These are phyloP conservation scores for Thalassia testudinum DNA, from an alignment of 116 monocot species.

Conservation along the genomic window DNA sequence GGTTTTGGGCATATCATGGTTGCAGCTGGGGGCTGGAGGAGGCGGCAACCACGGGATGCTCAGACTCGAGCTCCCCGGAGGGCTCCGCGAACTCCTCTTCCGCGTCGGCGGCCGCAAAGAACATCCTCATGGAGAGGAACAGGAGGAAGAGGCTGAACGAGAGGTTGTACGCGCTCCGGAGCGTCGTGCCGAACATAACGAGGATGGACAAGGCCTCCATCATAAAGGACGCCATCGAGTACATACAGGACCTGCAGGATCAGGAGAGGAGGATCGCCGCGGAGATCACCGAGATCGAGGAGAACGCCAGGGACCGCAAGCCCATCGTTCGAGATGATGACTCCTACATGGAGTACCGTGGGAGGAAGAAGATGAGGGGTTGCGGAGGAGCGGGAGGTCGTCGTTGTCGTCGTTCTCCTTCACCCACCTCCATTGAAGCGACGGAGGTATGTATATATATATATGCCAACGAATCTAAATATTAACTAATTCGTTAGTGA, in stretches of 20 bases:
- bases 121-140: constrained; percentile 62
- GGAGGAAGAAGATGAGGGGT: not conserved
- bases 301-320: not conserved
- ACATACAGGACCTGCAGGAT: constrained; percentile 62
- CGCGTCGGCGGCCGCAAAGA: constrained; percentile 27
- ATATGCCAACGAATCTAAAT: not conserved
- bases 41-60: constrained; percentile 17
- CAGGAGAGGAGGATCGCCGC: constrained; percentile 46
- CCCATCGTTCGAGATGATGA: not conserved
- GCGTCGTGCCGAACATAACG: constrained; percentile 75
- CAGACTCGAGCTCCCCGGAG: constrained; percentile 44
- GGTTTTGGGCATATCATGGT: too few species aligned
- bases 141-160: constrained; percentile 66
- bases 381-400: not conserved
- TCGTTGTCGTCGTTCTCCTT: not conserved
- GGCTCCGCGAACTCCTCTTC: constrained; percentile 8
- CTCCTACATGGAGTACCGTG: not conserved
- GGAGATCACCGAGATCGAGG: constrained; percentile 26
- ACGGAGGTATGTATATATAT: too few species aligned
- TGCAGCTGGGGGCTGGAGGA: constrained; percentile 41
- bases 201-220: constrained; percentile 93
- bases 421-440: not conserved
- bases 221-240: constrained; percentile 75
- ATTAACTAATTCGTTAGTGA: not conserved
- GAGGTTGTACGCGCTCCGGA: constrained; percentile 67